Evolutionary conservation across 2,329 filamentous ascomycete genomes (phyloP).

Genomic region (Trichoderma citrinoviride): DNA sequence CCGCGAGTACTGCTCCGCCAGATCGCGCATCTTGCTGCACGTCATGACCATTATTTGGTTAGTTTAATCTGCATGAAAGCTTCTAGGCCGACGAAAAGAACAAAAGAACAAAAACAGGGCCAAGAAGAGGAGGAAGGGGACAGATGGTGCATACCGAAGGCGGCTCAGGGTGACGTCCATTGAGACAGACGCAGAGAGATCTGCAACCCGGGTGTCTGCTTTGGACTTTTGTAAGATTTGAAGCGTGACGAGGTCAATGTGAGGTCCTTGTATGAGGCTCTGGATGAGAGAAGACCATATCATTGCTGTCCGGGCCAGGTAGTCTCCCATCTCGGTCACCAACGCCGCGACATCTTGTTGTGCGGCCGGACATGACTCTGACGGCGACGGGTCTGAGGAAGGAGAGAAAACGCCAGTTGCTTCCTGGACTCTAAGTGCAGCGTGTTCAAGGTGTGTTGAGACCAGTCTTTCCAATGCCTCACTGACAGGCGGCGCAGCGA

Average conservation of each 20-base stretch:
- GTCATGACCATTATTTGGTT: slow-evolving; percentile 15
- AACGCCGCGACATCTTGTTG: slow-evolving; percentile 30
- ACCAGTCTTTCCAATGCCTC: slow-evolving; percentile 31
- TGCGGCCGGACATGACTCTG: slow-evolving; percentile 20
- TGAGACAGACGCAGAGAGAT: slow-evolving; percentile 31
- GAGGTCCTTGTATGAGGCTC: slow-evolving; percentile 34
- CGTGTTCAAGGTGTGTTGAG: slow-evolving; percentile 30
- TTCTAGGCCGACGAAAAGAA: not conserved
- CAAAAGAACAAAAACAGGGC: not conserved
- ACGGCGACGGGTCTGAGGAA: slow-evolving; percentile 1
- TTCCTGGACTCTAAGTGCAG: slow-evolving; percentile 28
- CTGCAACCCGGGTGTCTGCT: slow-evolving; percentile 29
- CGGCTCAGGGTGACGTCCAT: slow-evolving; percentile 36
- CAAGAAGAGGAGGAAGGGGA: not conserved
- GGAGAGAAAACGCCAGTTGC: slow-evolving; percentile 16
- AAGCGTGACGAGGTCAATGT: slow-evolving; percentile 32
- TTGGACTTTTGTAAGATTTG: slow-evolving; percentile 32
- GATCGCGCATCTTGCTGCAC: slow-evolving; percentile 36
- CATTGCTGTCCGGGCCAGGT: slow-evolving; percentile 35
- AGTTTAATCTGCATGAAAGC: not conserved
- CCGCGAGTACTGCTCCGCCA: slow-evolving; percentile 36
- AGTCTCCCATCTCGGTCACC: slow-evolving; percentile 38
- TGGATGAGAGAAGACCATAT: slow-evolving; percentile 37
- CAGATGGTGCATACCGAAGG: slow-evolving; percentile 33
- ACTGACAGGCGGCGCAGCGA: slow-evolving; percentile 16